Percentiles rank a stretch among this genome's conserved stretches.
Evolutionary conservation across 2,329 filamentous ascomycete species (phyloP).

Genomic region (Pseudogymnoascus sp.): DNA sequence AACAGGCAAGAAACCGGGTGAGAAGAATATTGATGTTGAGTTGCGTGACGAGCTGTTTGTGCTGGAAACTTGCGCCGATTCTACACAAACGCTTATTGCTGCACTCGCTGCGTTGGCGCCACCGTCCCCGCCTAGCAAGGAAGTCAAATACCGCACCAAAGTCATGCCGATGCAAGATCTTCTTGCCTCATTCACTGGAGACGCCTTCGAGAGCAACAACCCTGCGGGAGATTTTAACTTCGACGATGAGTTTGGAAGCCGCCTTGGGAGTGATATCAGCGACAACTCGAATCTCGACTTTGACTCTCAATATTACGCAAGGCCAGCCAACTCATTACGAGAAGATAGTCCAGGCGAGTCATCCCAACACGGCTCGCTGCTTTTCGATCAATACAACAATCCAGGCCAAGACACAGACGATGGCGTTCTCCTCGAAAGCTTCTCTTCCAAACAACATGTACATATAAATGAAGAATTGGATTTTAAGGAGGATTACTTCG

Average conservation of each 20-base stretch:
- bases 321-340: constrained; percentile 31
- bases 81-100: constrained; percentile 81
- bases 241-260: constrained; percentile 55
- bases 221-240: constrained; percentile 57
- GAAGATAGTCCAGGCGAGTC: constrained; percentile 41
- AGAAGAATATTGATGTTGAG: constrained; percentile 69
- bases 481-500: constrained; percentile 74
- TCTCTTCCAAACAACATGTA: constrained; percentile 35
- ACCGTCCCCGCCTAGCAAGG: constrained; percentile 73
- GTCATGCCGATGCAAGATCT: constrained; percentile 82
- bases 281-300: constrained; percentile 35
- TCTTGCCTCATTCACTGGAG: constrained; percentile 81
- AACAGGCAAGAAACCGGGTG: constrained; percentile 44
- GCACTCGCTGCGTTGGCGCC: constrained; percentile 75
- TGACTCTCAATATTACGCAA: constrained; percentile 42
- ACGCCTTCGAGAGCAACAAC: constrained; percentile 63
- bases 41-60: constrained; percentile 80
- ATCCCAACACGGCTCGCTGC: constrained; percentile 15
- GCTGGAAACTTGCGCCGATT: constrained; percentile 92
- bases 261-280: constrained; percentile 39
- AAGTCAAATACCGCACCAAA: constrained; percentile 79
- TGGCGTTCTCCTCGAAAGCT: constrained; percentile 39
- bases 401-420: constrained; percentile 37
- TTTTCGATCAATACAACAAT: constrained; percentile 21
- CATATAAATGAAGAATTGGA: constrained; percentile 56